phyloP scores from a whole-genome alignment of 1,139 yeast species.

The Taiozyma onychis region DNA sequence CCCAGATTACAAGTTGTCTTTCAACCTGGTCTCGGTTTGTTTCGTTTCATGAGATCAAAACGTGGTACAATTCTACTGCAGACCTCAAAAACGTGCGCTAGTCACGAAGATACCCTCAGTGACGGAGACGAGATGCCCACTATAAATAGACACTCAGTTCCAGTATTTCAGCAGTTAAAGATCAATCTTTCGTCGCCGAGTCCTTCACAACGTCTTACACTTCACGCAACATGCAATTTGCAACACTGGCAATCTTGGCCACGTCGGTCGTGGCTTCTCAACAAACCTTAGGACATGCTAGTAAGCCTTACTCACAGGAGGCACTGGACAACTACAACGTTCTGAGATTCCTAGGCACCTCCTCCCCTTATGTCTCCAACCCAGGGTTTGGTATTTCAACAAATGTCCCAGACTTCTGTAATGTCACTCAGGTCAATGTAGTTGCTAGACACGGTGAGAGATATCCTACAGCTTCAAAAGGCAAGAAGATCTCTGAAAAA shows the following conservation, averaged over 20 bases:
- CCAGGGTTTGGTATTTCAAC: slow-evolving; percentile 42
- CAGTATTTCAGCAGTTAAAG: background rate
- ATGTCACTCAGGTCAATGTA: slow-evolving; percentile 40
- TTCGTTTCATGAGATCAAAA: no score
- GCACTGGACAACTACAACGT: slow-evolving; percentile 28
- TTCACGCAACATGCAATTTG: background rate
- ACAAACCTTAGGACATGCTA: background rate
- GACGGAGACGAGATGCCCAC: no score
- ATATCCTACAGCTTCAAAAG: slow-evolving; percentile 32
- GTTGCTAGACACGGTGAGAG: slow-evolving; percentile 48
- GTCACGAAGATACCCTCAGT: no score
- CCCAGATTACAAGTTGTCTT: no score
- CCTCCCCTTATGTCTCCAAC: slow-evolving; percentile 42
- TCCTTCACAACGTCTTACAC: background rate
- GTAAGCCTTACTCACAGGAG: slow-evolving; percentile 17
- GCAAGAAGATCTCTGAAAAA: slow-evolving; percentile 2
- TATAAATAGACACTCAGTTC: no score
- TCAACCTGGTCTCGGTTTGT: no score
- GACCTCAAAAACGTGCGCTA: no score
- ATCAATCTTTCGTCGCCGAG: background rate
- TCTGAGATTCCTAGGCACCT: slow-evolving; percentile 39
- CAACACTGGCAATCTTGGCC: background rate
- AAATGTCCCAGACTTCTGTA: slow-evolving; percentile 35
- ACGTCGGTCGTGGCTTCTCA: background rate
- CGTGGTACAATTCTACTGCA: no score